Percentiles rank a stretch among this genome's conserved stretches.
phyloP scores from a whole-genome alignment of 1,284 basidiomycete species.

The Trichosporon sp. region DNA sequence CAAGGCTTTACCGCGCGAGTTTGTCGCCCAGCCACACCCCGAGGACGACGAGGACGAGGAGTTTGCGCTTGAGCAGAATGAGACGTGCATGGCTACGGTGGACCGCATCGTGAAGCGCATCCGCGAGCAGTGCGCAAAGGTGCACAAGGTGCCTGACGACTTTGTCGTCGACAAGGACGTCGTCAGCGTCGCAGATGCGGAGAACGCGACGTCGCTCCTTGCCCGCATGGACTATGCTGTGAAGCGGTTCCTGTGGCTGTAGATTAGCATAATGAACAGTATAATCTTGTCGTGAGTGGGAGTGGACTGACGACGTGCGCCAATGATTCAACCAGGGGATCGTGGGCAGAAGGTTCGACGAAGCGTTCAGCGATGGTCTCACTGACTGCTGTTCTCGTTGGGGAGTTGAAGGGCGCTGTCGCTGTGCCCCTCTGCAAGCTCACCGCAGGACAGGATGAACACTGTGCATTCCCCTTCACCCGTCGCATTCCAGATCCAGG shows the following conservation, averaged over 20 bases:
- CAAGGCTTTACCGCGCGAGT: conserved; percentile 58
- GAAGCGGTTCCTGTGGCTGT: conserved; percentile 81
- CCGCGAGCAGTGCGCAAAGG: conserved; percentile 67
- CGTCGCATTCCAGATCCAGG: background rate
- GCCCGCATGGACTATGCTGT: conserved; percentile 88
- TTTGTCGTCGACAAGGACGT: conserved; percentile 73
- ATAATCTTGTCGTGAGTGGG: conserved; percentile 6
- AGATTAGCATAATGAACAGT: conserved; percentile 13
- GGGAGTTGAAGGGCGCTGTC: background rate
- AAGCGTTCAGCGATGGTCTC: background rate
- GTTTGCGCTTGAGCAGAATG: conserved; percentile 64
- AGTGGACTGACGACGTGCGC: too few relatives aligned
- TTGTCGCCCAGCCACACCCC: conserved; percentile 27
- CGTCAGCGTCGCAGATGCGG: conserved; percentile 74
- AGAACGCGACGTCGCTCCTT: conserved; percentile 76
- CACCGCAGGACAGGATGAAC: background rate
- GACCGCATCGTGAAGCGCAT: conserved; percentile 73
- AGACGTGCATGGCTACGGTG: conserved; percentile 74
- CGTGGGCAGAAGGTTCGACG: background rate
- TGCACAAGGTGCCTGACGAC: conserved; percentile 40
- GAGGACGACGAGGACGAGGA: conserved; percentile 33
- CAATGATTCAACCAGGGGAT: too few relatives aligned
- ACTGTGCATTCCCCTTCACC: background rate
- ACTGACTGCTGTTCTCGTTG: background rate
- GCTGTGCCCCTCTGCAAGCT: background rate